Evolutionary conservation across 257 asterid genomes (phyloP).

Genomic region (Ilex asprella): DNA sequence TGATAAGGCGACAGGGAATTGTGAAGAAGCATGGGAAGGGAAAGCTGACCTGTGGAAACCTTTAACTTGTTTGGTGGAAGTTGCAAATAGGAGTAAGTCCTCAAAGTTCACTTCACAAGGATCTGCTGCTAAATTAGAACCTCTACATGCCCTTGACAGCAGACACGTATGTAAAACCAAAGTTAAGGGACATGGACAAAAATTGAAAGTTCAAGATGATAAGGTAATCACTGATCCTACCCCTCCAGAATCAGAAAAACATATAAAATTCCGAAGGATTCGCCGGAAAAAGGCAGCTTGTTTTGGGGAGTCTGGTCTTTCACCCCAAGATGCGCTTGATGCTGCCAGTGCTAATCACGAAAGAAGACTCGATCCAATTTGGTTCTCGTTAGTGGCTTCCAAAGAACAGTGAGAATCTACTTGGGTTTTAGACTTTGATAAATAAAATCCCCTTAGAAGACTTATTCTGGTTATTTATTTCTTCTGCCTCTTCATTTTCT

Average conservation of each 20-base stretch:
- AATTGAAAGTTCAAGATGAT: conserved; percentile 53
- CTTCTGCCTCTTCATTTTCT: conserved; percentile 14
- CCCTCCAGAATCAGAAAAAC: conserved; percentile 58
- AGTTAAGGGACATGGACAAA: conserved; percentile 55
- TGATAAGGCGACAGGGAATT: conserved; percentile 45
- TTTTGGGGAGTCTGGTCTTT: conserved; percentile 48
- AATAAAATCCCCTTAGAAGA: conserved; percentile 12
- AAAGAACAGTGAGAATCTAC: conserved; percentile 64
- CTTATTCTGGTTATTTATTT: conserved; percentile 3
- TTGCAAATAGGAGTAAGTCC: conserved; percentile 84
- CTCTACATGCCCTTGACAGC: conserved; percentile 36
- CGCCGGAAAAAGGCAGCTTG: conserved; percentile 61
- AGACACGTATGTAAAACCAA: conserved; percentile 49
- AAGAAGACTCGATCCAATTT: conserved; percentile 56
- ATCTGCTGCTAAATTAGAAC: conserved; percentile 54
- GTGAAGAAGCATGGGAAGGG: conserved; percentile 59
- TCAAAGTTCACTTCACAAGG: conserved; percentile 52
- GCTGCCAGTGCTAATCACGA: conserved; percentile 44
- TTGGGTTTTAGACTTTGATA: background rate
- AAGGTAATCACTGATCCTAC: conserved; percentile 40
- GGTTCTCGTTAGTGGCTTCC: conserved; percentile 86
- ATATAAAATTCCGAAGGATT: conserved; percentile 56
- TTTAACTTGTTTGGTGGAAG: conserved; percentile 90
- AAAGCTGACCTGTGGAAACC: conserved; percentile 94
- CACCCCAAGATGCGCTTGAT: conserved; percentile 72